Conservation (phyloP, 73 alveolate species). For the Tetrahymena thermophila region DNA sequence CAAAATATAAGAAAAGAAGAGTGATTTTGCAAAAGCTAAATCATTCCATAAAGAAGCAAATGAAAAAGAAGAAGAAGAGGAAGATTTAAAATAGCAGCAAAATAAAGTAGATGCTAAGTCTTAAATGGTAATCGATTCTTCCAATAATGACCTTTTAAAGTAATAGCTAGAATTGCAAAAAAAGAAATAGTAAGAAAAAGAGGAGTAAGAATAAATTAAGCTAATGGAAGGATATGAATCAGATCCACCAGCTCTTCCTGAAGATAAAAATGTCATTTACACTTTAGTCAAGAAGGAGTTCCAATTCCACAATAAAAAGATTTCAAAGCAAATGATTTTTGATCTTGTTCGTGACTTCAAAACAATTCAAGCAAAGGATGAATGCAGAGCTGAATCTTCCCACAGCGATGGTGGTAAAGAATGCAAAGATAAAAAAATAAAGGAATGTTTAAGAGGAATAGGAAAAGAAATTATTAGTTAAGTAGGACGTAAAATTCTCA, state of each 20-base stretch:
- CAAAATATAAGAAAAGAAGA: not conserved
- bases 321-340: not conserved
- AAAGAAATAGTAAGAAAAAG: not conserved
- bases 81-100: not conserved
- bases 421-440: constrained; percentile 24
- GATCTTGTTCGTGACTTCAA: constrained; percentile 2
- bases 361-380: constrained; percentile 23
- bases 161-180: not conserved
- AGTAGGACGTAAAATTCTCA: constrained; percentile 61
- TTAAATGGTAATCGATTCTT: not conserved
- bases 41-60: not conserved
- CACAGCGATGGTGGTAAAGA: constrained; percentile 37
- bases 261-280: not conserved
- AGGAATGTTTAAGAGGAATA: constrained; percentile 44
- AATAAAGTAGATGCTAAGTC: not conserved
- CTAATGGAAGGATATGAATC: not conserved
- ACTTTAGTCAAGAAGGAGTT: not conserved
- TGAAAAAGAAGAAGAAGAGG: not conserved
- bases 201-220: not conserved
- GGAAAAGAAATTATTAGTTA: constrained; percentile 66
- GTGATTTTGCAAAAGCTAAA: not conserved
- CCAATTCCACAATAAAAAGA: not conserved
- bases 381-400: constrained; percentile 12
- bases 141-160: not conserved
- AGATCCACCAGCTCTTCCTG: not conserved